phyloP scores from a whole-genome alignment of 2,329 filamentous ascomycete species.

The Paracoccidioides brasiliensis region DNA sequence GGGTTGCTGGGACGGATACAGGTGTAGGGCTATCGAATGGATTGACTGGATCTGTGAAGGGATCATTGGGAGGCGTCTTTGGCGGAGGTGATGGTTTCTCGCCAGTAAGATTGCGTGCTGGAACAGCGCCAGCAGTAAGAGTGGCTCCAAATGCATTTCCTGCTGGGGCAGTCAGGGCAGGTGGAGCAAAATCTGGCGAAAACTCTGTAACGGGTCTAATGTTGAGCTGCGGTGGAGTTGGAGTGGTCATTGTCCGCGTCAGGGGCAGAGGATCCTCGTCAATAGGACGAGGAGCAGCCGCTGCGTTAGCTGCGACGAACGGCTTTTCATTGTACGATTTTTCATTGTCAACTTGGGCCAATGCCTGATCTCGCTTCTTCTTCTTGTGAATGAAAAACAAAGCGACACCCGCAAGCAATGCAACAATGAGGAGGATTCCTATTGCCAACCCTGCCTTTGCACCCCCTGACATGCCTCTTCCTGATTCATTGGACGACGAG shows the following conservation, averaged over 20 bases:
- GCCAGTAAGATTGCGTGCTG: slow-evolving; percentile 23
- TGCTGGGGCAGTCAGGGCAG: slow-evolving; percentile 11
- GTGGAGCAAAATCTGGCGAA: slow-evolving; percentile 49
- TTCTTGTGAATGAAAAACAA: slow-evolving; percentile 65
- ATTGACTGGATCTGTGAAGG: slow-evolving; percentile 46
- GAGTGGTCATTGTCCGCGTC: slow-evolving; percentile 25
- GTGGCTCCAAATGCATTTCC: slow-evolving; percentile 10
- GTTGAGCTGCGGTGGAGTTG: slow-evolving; percentile 64
- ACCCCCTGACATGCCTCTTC: slow-evolving; percentile 28
- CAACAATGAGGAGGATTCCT: slow-evolving; percentile 59
- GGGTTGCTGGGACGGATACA: slow-evolving; percentile 18
- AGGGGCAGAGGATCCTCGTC: slow-evolving; percentile 20
- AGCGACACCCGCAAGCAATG: slow-evolving; percentile 51
- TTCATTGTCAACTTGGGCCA: slow-evolving; percentile 46
- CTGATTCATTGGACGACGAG: slow-evolving; percentile 18
- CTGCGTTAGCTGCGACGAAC: slow-evolving; percentile 14
- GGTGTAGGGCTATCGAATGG: slow-evolving; percentile 57
- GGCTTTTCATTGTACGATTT: slow-evolving; percentile 35
- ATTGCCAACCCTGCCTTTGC: slow-evolving; percentile 74
- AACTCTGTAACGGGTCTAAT: slow-evolving; percentile 77
- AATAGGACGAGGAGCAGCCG: slow-evolving; percentile 12
- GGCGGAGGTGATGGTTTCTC: slow-evolving; percentile 23
- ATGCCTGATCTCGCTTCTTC: slow-evolving; percentile 42
- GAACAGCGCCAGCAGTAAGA: slow-evolving; percentile 16
- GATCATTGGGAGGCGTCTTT: slow-evolving; percentile 28